These are phyloP conservation scores for Wickerhamomyces mucosus DNA, from an alignment of 805 yeast genomes.

Conservation along the genomic window DNA sequence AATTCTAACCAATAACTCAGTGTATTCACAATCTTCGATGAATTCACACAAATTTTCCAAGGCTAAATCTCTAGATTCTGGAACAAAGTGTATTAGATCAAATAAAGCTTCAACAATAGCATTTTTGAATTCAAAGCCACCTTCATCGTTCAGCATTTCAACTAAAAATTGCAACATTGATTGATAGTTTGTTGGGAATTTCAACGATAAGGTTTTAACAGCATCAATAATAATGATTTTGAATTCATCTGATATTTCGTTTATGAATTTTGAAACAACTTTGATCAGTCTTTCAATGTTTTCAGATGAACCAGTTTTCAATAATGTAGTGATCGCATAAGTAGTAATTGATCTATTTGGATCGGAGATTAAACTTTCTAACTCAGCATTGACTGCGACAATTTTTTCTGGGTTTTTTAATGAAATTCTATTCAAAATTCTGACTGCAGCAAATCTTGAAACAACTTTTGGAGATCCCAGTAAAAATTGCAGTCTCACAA, in stretches of 20 bases:
- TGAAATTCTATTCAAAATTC: slow-evolving; percentile 81
- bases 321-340: slow-evolving; percentile 90
- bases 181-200: slow-evolving; percentile 86
- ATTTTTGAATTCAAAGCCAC: slow-evolving; percentile 77
- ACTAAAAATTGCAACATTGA: slow-evolving; percentile 74
- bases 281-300: slow-evolving; percentile 82
- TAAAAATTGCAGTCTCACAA: slow-evolving; percentile 64
- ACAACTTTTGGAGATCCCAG: slow-evolving; percentile 84
- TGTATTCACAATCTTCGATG: slow-evolving; percentile 96
- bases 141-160: slow-evolving; percentile 82
- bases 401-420: slow-evolving; percentile 71
- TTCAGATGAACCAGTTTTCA: slow-evolving; percentile 90
- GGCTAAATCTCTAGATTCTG: slow-evolving; percentile 73
- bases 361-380: slow-evolving; percentile 82
- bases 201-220: slow-evolving; percentile 80
- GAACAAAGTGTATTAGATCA: slow-evolving; percentile 81
- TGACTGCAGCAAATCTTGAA: slow-evolving; percentile 86
- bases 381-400: slow-evolving; percentile 71
- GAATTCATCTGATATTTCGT: slow-evolving; percentile 92
- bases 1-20: slow-evolving; percentile 88
- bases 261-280: slow-evolving; percentile 81
- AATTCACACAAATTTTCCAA: slow-evolving; percentile 89
- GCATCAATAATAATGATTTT: slow-evolving; percentile 93
- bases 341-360: slow-evolving; percentile 89
- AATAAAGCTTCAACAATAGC: slow-evolving; percentile 87